phyloP scores from a whole-genome alignment of 306 rosid genomes.

The Psophocarpus tetragonolobus region DNA sequence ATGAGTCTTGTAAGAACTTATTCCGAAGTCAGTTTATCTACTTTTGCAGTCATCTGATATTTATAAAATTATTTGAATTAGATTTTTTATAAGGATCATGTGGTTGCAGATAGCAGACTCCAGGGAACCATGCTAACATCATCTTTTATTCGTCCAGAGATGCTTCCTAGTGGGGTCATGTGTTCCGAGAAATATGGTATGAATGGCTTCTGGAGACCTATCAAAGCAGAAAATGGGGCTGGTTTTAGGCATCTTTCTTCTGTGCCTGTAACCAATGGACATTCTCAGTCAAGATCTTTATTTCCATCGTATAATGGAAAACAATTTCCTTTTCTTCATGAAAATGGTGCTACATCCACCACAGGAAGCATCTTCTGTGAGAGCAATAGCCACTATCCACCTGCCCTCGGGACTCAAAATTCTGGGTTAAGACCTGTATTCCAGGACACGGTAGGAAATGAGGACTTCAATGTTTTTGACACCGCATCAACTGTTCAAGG shows the following conservation, averaged over 20 bases:
- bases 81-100: conserved; percentile 1
- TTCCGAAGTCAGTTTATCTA: conserved; percentile 6
- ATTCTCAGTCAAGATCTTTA: conserved; percentile 48
- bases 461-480: conserved; percentile 57
- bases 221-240: conserved; percentile 55
- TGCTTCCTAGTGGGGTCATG: conserved; percentile 50
- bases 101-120: conserved; percentile 59
- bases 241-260: conserved; percentile 45
- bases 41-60: conserved; percentile 21
- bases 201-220: conserved; percentile 48
- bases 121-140: conserved; percentile 48
- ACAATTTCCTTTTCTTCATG: conserved; percentile 60
- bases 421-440: conserved; percentile 46
- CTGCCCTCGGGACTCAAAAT: conserved; percentile 34
- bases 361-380: conserved; percentile 54
- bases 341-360: conserved; percentile 43
- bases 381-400: conserved; percentile 45
- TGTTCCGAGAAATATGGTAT: conserved; percentile 49
- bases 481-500: conserved; percentile 55
- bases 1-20: background rate
- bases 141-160: conserved; percentile 71
- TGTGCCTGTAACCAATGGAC: conserved; percentile 46
- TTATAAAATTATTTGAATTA: conserved; percentile 11
- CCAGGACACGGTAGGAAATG: conserved; percentile 53
- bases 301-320: conserved; percentile 46